A percentile compares a stretch with the other conserved stretches of the same genome.
Conservation (phyloP, 2,329 filamentous ascomycete species). For the Arthroderma sp. region DNA sequence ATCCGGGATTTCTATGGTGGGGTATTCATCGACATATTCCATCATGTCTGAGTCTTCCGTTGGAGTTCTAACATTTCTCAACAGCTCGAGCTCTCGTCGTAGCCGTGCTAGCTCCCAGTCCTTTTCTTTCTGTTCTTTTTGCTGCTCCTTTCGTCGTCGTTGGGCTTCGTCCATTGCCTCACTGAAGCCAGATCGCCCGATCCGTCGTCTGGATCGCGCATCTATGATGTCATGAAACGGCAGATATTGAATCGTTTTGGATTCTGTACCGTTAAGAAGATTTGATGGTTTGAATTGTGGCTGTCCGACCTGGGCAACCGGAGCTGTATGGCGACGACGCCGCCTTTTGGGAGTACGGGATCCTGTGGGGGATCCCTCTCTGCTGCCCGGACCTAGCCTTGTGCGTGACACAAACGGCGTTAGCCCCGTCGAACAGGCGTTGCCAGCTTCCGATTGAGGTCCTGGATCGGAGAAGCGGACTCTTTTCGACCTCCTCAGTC, state of each 20-base stretch:
- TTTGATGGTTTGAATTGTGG: slow-evolving; percentile 1
- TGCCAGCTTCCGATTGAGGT: background rate
- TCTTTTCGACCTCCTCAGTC: slow-evolving; percentile 1
- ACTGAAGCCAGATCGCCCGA: slow-evolving; percentile 33
- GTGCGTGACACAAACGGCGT: slow-evolving; percentile 9
- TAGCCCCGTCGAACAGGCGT: slow-evolving; percentile 5
- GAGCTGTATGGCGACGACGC: slow-evolving; percentile 5
- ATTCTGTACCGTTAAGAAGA: background rate
- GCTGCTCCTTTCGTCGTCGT: slow-evolving; percentile 24
- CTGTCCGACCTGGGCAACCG: background rate
- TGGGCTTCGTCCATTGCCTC: slow-evolving; percentile 34
- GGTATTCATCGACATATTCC: background rate
- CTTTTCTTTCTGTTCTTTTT: slow-evolving; percentile 16
- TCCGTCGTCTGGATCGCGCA: slow-evolving; percentile 29
- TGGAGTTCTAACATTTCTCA: slow-evolving; percentile 12
- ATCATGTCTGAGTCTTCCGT: background rate
- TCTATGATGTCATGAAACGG: slow-evolving; percentile 33
- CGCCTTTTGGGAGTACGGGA: background rate
- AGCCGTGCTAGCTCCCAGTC: slow-evolving; percentile 19
- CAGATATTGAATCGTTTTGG: slow-evolving; percentile 20
- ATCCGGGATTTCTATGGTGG: too few relatives aligned
- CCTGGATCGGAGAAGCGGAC: slow-evolving; percentile 1
- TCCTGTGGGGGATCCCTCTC: too few relatives aligned
- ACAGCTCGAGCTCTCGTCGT: slow-evolving; percentile 14
- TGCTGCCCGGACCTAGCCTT: background rate